phyloP scores from a whole-genome alignment of 257 asterid species.

The Solanum lignicaule region DNA sequence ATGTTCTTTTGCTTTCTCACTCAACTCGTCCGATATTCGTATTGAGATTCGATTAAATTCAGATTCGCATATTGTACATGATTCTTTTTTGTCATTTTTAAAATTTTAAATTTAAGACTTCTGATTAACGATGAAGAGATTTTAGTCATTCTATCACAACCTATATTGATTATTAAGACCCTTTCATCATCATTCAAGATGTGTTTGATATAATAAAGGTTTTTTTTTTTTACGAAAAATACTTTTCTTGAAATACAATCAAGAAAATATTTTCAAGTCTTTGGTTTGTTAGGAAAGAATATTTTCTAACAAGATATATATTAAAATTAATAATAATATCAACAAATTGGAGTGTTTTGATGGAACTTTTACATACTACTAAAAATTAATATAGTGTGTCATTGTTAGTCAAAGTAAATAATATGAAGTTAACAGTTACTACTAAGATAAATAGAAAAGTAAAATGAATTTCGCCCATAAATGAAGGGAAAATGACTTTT shows the following conservation, averaged over 20 bases:
- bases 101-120: accelerated
- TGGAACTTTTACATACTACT: neutral
- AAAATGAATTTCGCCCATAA: neutral
- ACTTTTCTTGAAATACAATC: neutral
- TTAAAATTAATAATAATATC: neutral
- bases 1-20: neutral
- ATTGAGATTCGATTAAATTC: neutral
- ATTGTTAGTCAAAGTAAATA: neutral
- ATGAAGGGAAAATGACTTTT: neutral
- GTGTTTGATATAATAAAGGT: neutral
- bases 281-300: neutral
- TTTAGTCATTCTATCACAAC: neutral
- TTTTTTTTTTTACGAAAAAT: neutral
- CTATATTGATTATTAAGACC: neutral
- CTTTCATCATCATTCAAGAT: neutral
- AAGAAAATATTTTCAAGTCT: neutral
- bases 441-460: neutral
- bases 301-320: neutral
- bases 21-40: neutral
- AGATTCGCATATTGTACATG: accelerated
- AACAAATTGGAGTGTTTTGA: neutral
- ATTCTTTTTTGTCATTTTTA: neutral
- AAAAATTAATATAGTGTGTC: neutral
- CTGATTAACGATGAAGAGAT: neutral
- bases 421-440: neutral